Evolutionary conservation across 2,329 filamentous ascomycete species (phyloP).

Genomic region (Ophiocordyceps unilateralis): DNA sequence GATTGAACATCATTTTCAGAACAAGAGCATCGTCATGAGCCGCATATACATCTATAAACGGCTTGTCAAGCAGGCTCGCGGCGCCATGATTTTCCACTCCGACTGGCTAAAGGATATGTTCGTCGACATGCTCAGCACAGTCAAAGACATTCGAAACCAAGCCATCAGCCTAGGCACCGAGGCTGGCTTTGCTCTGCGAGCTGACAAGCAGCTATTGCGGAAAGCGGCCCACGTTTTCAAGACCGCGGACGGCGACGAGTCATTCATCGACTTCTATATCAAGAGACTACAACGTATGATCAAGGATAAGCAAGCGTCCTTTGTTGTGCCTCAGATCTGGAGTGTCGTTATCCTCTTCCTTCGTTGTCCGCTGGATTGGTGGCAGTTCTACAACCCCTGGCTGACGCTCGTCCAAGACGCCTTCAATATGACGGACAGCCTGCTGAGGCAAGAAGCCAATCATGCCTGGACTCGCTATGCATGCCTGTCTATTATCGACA

Average conservation of each 20-base stretch:
- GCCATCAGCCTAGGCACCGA: conserved; percentile 62
- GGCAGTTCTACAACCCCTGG: conserved; percentile 61
- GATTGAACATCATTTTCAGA: conserved; percentile 56
- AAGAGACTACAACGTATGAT: conserved; percentile 52
- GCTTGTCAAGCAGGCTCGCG: conserved; percentile 53
- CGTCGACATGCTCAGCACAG: conserved; percentile 59
- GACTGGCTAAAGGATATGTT: conserved; percentile 76
- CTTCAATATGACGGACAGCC: conserved; percentile 61
- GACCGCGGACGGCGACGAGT: conserved; percentile 30
- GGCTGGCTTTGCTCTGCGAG: conserved; percentile 50
- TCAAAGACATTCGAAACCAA: conserved; percentile 58
- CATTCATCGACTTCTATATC: conserved; percentile 53
- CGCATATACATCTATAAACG: conserved; percentile 65
- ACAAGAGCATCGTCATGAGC: conserved; percentile 65
- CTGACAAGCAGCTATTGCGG: conserved; percentile 49
- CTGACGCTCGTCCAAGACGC: conserved; percentile 63
- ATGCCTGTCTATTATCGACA: conserved; percentile 51
- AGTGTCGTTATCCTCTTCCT: conserved; percentile 65
- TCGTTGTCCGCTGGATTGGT: conserved; percentile 46
- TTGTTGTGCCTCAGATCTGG: conserved; percentile 76
- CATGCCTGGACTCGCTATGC: conserved; percentile 75
- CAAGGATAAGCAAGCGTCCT: conserved; percentile 30
- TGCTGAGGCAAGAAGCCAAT: conserved; percentile 60
- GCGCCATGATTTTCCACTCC: conserved; percentile 51
- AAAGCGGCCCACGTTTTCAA: conserved; percentile 48